Conservation (phyloP, 2,329 filamentous ascomycete species). For the Myriosclerotinia duriaeana region DNA sequence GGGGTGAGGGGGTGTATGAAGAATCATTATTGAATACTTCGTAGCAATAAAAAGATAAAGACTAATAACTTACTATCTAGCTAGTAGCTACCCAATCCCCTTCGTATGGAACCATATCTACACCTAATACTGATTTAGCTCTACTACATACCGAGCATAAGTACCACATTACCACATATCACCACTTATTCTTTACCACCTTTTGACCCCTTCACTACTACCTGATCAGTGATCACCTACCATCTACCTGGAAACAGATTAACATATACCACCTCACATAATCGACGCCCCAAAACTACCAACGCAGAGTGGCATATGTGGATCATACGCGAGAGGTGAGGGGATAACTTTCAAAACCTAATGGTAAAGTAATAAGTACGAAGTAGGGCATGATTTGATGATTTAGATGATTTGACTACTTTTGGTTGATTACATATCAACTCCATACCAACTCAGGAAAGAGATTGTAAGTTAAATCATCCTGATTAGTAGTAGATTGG, state of each 20-base stretch:
- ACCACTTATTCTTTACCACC: background rate
- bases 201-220: background rate
- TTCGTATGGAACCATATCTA: no score
- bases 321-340: conserved; percentile 15
- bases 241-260: conserved; percentile 13
- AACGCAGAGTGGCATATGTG: conserved; percentile 20
- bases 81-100: background rate
- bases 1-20: background rate
- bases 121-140: background rate
- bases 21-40: no score
- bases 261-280: conserved; percentile 7
- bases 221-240: conserved; percentile 9
- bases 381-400: background rate
- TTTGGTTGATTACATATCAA: conserved; percentile 11
- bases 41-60: no score
- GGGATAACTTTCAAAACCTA: background rate
- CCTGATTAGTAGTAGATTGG: conserved; percentile 14
- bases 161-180: background rate
- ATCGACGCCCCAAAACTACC: conserved; percentile 15
- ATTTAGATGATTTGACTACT: background rate
- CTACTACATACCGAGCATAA: background rate
- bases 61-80: background rate
- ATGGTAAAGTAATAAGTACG: background rate
- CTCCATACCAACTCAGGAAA: conserved; percentile 7
- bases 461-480: background rate